Base-by-base conservation (phyloP, 2,329 filamentous ascomycete species). In the Diaporthe citrichinensis region DNA sequence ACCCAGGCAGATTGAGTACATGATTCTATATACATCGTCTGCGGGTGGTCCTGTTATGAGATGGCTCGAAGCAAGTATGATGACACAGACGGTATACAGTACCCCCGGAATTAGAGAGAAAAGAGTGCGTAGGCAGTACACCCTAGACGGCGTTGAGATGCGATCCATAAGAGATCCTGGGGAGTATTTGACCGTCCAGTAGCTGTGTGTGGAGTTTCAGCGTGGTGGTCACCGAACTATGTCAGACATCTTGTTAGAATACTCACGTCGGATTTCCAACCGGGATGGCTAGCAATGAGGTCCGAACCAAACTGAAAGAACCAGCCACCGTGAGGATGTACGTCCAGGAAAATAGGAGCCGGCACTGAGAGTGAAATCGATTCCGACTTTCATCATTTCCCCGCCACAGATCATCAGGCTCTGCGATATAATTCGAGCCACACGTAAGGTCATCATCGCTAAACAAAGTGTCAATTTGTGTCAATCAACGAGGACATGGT, bases 121-220 rank as follows among this genome's bases (percentile, higher is more conserved):
- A 2, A 67, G 9, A 2, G 62, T 67, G 20, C 62, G 62, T 7
- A 67, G 44, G 28, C 15, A 51, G 17, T 67, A 67, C 20, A 67
- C 44, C 20, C 44, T 20, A 51, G 62, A 51, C 12, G 62, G 28
- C 20, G 62, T 51, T 25, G 31, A 51, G 44, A 67, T 34, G 31
- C 62, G 44, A 36, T 25, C 44, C 28, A 67, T 23, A 2, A 51
- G 20, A n/a, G 62, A 67, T 17, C 44, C 28, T 9, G 62, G 44
- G 23, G 62, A 67, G 20, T 36, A 36, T 36, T 65, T 67, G 44
- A 67, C 36, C 17, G 62, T 67, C 62, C 62, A 67, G 62, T 34
- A 36, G 20, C 62, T 67, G 20, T 36, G 20, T 20, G 6, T n/a
- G 5, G 1, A 14, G 44, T n/a, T 7, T 51, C 44, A 67, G 20